Evolutionary conservation across 129 eudicot genomes (phyloP), one percentile per base, ranked within the genome.

Genomic region (Flaveria linearis): DNA sequence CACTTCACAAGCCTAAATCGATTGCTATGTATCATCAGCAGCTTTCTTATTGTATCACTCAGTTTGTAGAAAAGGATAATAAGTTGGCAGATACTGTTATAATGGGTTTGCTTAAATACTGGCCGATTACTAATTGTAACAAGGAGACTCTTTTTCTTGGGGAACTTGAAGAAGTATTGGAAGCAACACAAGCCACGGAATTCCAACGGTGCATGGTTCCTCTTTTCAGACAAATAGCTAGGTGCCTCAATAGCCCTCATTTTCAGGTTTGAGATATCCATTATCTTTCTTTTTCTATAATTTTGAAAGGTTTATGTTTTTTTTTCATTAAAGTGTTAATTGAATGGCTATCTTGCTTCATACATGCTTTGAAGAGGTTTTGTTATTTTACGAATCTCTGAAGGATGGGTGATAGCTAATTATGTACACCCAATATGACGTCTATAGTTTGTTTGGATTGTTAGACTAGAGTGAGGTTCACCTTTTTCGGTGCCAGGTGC

Each of bases 61-160:
- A 91, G 78, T 91, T 91, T 80, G 97, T 91, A 55, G 97, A 91
- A 50, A 91, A 91, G 70, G 97, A 91, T 76, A 86, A 82, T 79
- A 86, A 82, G 82, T 71, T 91, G 73, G 91, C 91, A 0, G 97
- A 88, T 78, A 81, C 89, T 2, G 90, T 91, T 42, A 85, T 91
- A 52, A 85, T 83, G 90, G 94, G 97, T 61, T 71, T 91, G 83
- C 68, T 91, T 79, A 91, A 84, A 64, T 91, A 83, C 77, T 91
- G 97, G 97, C 97, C 97, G 0, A 86, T 91, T 68, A 91, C 88
- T 23, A 91, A 88, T 79, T 88, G 90, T 76, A 87, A 83, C 47
- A 91, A 91, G 76, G 97, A 91, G 81, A 92, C 88, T 68, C 94
- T 91, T 71, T 91, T 91, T 81, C 88, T 91, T 47, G 88, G 87